Base-by-base conservation (phyloP, 2,329 filamentous ascomycete genomes). In the Alternaria dauci region DNA sequence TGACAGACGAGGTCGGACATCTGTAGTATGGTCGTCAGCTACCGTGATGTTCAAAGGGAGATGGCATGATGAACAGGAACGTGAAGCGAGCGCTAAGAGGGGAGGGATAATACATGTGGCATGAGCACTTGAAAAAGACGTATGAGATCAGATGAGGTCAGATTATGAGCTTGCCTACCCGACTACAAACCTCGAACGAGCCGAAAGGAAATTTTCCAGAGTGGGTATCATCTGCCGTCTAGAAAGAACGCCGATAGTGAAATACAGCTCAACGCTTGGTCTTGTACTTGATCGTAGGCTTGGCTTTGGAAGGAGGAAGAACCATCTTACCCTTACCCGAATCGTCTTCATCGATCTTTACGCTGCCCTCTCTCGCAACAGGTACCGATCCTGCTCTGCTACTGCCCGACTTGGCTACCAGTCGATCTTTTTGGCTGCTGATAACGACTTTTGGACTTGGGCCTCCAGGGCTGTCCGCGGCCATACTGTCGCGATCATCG, bases 301-400 rank as follows among this genome's bases (percentile, higher is more conserved):
- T 60, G 48, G 63, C 63, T 57, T 62, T 68, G 65, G 67, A 65
- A 51, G 69, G 69, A 71, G 69, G 70, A 68, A 67, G 70, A 62
- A 65, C 69, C 73, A 72, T 75, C 75, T 79, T 79, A 74, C 80
- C 80, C 75, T 84, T 83, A 55, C 78, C 72, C 64, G 77, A 78
- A 46, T 76, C 78, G 28, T 81, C 80, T 42, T 75, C 79, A 43
- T 82, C 82, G 48, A 79, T 76, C 65, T 85, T 85, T n/a, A 84
- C 82, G 48, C 79, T 82, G n/a, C 81, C 72, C 63, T 85, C 83
- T 36, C 83, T 75, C 14, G 74, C 80, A 52, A 78, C 79, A 14
- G 81, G 79, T 34, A 84, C 81, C 42, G 79, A 82, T 48, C 80
- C 80, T 18, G 76, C 77, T 55, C 78, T 70, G 55, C 76, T 78